Conservation (phyloP, 73 alveolate species). For the Tetrahymena elliotti region DNA sequence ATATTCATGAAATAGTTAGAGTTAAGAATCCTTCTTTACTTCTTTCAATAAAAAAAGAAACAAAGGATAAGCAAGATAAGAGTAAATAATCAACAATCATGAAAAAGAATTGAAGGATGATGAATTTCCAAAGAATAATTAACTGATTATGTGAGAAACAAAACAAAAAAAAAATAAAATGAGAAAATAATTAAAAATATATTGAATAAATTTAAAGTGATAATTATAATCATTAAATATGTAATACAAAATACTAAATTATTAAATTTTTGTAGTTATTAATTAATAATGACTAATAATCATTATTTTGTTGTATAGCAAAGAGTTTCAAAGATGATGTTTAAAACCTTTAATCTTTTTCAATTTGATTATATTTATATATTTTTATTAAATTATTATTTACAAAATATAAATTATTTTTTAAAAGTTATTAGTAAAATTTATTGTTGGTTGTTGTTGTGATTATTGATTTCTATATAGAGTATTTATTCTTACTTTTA, state of each 20-base stretch:
- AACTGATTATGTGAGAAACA: background rate
- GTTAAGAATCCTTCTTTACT: conserved; percentile 29
- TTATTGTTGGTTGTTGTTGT: too few species aligned
- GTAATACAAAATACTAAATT: background rate
- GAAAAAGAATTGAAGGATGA: background rate
- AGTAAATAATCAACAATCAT: background rate
- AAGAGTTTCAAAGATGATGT: background rate
- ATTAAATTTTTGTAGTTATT: too few species aligned
- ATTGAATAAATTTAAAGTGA: background rate
- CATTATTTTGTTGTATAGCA: background rate
- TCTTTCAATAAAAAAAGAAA: conserved; percentile 13
- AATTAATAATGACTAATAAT: background rate
- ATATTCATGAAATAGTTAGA: conserved; percentile 42
- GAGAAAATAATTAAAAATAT: too few species aligned
- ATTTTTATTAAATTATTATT: too few species aligned
- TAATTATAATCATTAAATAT: too few species aligned
- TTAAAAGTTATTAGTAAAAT: background rate
- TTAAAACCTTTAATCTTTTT: too few species aligned
- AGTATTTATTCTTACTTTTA: background rate
- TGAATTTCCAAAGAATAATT: background rate
- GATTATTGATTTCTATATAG: background rate
- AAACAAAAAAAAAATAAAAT: background rate
- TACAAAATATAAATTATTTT: background rate
- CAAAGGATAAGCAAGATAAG: background rate
- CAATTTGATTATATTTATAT: too few species aligned